Base-by-base conservation (phyloP, 2,329 filamentous ascomycete species). In the Fusarium sp. region DNA sequence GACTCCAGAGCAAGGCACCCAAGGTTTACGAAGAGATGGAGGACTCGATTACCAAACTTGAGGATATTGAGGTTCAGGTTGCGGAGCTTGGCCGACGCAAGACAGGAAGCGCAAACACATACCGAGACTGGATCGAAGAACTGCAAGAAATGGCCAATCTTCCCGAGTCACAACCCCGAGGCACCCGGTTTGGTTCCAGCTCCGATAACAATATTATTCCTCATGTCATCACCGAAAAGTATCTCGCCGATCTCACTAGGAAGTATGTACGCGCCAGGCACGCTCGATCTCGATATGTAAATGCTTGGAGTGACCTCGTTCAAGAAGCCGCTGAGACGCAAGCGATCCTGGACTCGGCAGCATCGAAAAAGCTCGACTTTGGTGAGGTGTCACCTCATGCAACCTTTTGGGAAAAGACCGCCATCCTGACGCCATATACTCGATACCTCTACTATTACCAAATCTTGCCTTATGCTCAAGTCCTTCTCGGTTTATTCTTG, bases 41-140 rank as follows among this genome's bases (percentile, higher is more conserved):
- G 69, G 96, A 98, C 78, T 91, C 96, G 1, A 89, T 94, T 66
- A 88, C 93, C 52, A 91, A 91, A 66, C 84, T 98, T 24, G 94
- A 97, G 75, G 91, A 94, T 68, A 85, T 98, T 22, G 95, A 98
- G 80, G 87, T 89, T 8, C 94, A 97, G 79, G 92, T 98, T 6
- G 84, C 88, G 26, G 93, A 96, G 80, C 86, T 99, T 45, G 90
- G 92, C 74, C 90, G 92, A 74, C 90, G 95, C 75, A 98, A 98
- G 85, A 92, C 90, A 6, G 94, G 93, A 22, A 93, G 91, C 30
- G 91, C 94, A 10, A 85, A 86, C 62, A 89, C 93, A 47, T 96
- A 95, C 78, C 90, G 92, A 75, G 95, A 98, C 76, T 99, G 96
- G 96, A 97, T 99, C 74, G 96, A 98, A 75, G 96, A 99, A 79